Conservation (phyloP, 345 rosid genomes). For the Eucalyptus sp. region DNA sequence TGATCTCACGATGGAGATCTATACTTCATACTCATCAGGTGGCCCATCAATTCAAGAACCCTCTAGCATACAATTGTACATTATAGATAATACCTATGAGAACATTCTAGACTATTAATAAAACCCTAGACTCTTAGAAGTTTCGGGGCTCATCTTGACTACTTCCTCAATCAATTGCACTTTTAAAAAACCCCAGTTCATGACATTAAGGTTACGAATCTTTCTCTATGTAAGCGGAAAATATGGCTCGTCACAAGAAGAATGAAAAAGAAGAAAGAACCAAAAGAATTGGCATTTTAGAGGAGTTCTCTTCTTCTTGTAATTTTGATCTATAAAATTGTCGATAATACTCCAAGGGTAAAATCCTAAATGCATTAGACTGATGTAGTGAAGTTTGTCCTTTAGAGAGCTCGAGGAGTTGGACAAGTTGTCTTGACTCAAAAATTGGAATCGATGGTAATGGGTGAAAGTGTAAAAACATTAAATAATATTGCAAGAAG, state of each 20-base stretch:
- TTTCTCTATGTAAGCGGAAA: not conserved
- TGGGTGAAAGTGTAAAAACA: not conserved
- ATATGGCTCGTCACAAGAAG: not conserved
- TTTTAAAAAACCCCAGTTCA: not conserved
- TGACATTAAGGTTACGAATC: not conserved
- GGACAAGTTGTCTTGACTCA: not conserved
- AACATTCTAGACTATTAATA: not conserved
- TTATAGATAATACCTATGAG: not conserved
- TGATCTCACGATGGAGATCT: fast-evolving
- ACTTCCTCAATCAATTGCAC: not conserved
- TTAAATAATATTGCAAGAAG: not conserved
- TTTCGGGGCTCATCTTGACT: fast-evolving
- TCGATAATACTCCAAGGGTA: fast-evolving
- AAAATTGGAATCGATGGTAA: not conserved
- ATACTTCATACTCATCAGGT: fast-evolving
- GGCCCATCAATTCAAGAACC: not conserved
- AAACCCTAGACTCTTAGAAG: not conserved
- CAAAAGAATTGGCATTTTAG: not conserved
- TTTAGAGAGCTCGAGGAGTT: not conserved
- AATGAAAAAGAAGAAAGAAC: not conserved
- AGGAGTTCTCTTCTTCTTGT: not conserved
- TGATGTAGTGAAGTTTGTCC: not conserved
- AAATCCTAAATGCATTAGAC: not conserved
- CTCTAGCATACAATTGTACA: not conserved
- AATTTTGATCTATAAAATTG: not conserved